These are phyloP conservation scores for Avena sativa DNA, from an alignment of 176 grass and related monocot genomes.

Conservation along the genomic window DNA sequence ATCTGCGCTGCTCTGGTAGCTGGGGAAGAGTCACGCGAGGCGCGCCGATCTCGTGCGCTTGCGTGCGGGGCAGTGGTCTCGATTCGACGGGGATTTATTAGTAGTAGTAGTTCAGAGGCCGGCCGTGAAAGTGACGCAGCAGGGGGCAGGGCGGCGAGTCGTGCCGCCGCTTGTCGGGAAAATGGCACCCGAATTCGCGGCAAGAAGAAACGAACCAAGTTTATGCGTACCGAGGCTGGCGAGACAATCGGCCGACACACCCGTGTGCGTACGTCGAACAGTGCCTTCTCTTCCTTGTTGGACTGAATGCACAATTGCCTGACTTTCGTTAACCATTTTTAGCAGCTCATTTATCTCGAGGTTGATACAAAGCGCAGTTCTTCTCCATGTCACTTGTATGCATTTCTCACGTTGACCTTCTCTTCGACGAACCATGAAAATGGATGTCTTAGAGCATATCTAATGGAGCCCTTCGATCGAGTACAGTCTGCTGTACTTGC, in stretches of 20 bases:
- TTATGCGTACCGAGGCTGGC: neutral
- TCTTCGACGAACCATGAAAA: no score
- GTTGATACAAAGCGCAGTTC: no score
- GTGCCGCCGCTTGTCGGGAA: constrained; percentile 30
- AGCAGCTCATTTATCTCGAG: no score
- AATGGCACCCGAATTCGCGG: neutral
- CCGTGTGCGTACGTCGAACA: neutral
- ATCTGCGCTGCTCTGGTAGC: neutral
- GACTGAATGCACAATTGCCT: neutral
- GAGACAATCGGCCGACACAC: constrained; percentile 12
- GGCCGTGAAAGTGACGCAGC: neutral
- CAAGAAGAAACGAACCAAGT: neutral
- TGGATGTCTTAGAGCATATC: no score
- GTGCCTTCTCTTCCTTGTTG: neutral
- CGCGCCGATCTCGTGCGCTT: neutral
- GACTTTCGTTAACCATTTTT: no score
- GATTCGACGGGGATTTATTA: neutral
- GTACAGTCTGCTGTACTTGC: no score
- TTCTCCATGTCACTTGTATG: no score
- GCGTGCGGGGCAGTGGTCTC: neutral
- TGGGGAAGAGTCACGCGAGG: neutral
- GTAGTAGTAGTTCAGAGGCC: constrained; percentile 30
- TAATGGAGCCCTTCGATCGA: no score
- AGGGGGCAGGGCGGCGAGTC: constrained; percentile 15
- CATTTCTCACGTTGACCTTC: no score